Percentiles rank a stretch among this genome's conserved stretches.
These are phyloP conservation scores for Acanthamoeba divionensis DNA, from an alignment of 208 protist genomes.

Conservation along the genomic window DNA sequence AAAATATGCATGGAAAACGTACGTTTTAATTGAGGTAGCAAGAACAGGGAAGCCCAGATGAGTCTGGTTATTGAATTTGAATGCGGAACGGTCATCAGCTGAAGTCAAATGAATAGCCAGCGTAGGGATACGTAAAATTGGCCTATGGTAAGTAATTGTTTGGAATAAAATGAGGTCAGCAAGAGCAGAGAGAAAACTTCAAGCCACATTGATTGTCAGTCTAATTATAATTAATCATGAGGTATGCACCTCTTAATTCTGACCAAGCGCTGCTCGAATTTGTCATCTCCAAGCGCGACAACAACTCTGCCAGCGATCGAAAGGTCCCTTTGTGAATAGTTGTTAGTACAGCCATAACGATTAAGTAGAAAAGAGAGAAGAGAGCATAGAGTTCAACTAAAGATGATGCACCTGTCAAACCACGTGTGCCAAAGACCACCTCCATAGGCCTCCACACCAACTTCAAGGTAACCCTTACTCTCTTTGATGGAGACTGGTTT, in stretches of 20 bases:
- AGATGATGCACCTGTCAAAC: slow-evolving; percentile 76
- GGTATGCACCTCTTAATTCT: slow-evolving; percentile 10
- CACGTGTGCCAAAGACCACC: slow-evolving; percentile 87
- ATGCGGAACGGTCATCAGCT: slow-evolving; percentile 75
- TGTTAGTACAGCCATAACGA: not conserved
- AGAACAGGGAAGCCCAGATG: slow-evolving; percentile 91
- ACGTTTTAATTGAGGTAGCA: slow-evolving; percentile 68
- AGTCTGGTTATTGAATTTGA: slow-evolving; percentile 93
- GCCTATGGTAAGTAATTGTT: slow-evolving; percentile 65
- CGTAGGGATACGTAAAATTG: slow-evolving; percentile 91
- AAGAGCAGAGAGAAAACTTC: slow-evolving; percentile 10
- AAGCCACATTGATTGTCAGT: not conserved
- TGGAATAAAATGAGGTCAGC: not conserved
- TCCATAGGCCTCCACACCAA: slow-evolving; percentile 84
- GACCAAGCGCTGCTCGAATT: slow-evolving; percentile 56
- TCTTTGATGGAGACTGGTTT: slow-evolving; percentile 58
- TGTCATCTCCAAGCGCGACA: slow-evolving; percentile 55
- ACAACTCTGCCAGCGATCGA: slow-evolving; percentile 78
- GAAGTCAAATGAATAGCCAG: slow-evolving; percentile 95
- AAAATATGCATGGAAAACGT: not conserved
- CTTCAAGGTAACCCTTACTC: slow-evolving; percentile 72
- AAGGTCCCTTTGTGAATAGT: slow-evolving; percentile 73
- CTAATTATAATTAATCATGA: not conserved
- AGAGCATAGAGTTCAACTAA: not conserved
- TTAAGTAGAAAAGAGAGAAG: not conserved